Evolutionary conservation across 352 stramenopile genomes (phyloP), one percentile per base, ranked within the genome.

Genomic region (Phytopythium sindhum): DNA sequence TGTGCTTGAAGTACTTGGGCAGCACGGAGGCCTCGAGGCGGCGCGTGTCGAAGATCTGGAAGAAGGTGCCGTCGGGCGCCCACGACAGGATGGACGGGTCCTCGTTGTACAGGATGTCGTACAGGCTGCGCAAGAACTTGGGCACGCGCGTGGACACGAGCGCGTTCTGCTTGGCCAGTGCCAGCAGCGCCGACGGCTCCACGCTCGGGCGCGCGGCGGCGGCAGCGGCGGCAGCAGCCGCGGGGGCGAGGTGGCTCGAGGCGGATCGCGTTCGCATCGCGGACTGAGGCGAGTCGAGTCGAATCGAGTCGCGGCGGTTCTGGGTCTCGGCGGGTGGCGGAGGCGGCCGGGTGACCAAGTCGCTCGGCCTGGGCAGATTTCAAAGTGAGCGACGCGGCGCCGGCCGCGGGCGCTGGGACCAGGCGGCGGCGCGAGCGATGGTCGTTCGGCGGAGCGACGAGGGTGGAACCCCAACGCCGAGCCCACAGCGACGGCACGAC

Each of bases 1-100:
- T 76, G 73, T 98, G 93, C 69, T 97, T 98, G 69, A 98, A 98
- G 78, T 98, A 98, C 68, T 91, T 89, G 31, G 91, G 91, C 14
- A 98, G 75, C 51, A 98, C 78, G 35, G 88, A 72, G 19, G 89
- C 53, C 51, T 86, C 77, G 10, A 90, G 77, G 14, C 78, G 79
- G 54, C 78, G 72, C 37, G 73, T 87, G 66, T 87, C 64, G 60
- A 81, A 77, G 64, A 93, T 83, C 68, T 90, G 78, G 64, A 95
- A 93, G 64, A 78, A 78, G 15, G 75, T 70, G 44, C 83, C 78
- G 61, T 89, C 84, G 57, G 72, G 72, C 31, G 81, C 80, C 87
- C 87, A 96, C 26, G 75, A 64, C 53, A 96, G 72, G 64, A 96
- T 86, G 11, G 57, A 58, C 37, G 73, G 73, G 66, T 94, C 85